A percentile compares a stretch with the other conserved stretches of the same genome.
These are phyloP conservation scores for Aspergillus kassunensis DNA, from an alignment of 495 filamentous ascomycete species.

Conservation along the genomic window DNA sequence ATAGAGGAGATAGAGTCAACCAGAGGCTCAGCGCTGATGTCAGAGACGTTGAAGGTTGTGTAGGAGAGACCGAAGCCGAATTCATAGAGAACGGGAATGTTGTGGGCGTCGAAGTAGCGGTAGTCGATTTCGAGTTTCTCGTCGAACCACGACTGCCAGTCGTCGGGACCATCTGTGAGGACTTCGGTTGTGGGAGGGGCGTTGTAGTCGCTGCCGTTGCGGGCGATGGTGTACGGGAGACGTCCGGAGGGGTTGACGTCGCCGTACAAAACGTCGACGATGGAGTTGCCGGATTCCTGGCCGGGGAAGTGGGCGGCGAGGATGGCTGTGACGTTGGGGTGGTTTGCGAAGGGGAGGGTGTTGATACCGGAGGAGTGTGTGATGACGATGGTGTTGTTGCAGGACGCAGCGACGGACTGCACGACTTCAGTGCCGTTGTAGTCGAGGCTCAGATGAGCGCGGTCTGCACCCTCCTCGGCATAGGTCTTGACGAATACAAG, in stretches of 20 bases:
- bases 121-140: slow-evolving; percentile 60
- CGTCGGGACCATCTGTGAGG: slow-evolving; percentile 44
- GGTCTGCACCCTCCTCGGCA: neutral
- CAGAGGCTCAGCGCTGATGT: slow-evolving; percentile 7
- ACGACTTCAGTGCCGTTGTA: slow-evolving; percentile 2
- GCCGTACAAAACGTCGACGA: slow-evolving; percentile 75
- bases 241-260: slow-evolving; percentile 65
- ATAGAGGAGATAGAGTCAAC: slow-evolving; percentile 6
- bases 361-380: slow-evolving; percentile 8
- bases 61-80: slow-evolving; percentile 72
- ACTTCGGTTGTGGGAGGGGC: slow-evolving; percentile 30
- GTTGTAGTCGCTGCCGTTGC: slow-evolving; percentile 62
- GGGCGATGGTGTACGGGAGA: slow-evolving; percentile 77
- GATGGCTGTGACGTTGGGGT: slow-evolving; percentile 68
- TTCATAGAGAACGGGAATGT: slow-evolving; percentile 56
- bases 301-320: slow-evolving; percentile 72
- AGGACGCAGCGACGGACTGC: neutral
- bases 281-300: slow-evolving; percentile 70
- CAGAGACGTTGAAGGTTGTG: slow-evolving; percentile 57
- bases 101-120: slow-evolving; percentile 55
- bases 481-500: slow-evolving; percentile 55
- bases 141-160: slow-evolving; percentile 62
- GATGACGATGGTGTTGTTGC: slow-evolving; percentile 5
- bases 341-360: slow-evolving; percentile 29
- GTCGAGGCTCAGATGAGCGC: neutral